Evolutionary conservation across 305 asterid genomes (phyloP), one percentile per base, ranked within the genome.

Genomic region (Fraxinus ornus): DNA sequence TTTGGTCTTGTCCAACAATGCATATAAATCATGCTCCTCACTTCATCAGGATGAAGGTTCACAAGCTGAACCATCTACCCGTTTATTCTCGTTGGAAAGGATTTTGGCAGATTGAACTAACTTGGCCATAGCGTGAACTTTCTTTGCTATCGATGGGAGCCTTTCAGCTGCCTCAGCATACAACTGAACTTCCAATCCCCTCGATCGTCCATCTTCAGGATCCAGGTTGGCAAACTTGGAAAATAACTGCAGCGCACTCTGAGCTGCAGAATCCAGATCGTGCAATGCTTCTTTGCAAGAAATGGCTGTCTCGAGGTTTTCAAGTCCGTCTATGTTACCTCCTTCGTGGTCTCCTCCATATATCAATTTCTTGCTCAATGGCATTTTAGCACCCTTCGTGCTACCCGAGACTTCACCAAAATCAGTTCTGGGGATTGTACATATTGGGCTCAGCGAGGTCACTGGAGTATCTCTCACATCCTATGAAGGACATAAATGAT

Each of bases 251-350:
- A 91, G 78, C 35, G 87, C 89, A 62, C 81, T 84, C 82, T 91
- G 92, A 80, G 90, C 88, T 78, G 94, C 95, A 79, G 83, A 85
- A 81, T 92, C 94, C 88, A 92, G 80, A 82, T 83, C 77, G 49
- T 76, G 76, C 83, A 88, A 21, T 37, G 92, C 93, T 82, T 88
- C 91, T 85, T 88, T 90, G 64, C 89, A 90, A 41, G 84, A 77
- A 64, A 73, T 72, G 71, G 57, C 70, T 13, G 74, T 73, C 77
- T 86, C 86, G 7, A 36, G 78, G 78, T 12, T 78, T 72, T 79
- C 68, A 28, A 21, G 66, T 82, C 70, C 22, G 24, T 71, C 80
- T 7, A 19, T 76, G 77, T 52, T 81, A 26, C 41, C n/a, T 33
- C 75, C 62, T 81, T 78, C 76, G 60, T 75, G 24, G 75, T 80